phyloP scores from a whole-genome alignment of 495 filamentous ascomycete species.

The Venustampulla echinocandica region DNA sequence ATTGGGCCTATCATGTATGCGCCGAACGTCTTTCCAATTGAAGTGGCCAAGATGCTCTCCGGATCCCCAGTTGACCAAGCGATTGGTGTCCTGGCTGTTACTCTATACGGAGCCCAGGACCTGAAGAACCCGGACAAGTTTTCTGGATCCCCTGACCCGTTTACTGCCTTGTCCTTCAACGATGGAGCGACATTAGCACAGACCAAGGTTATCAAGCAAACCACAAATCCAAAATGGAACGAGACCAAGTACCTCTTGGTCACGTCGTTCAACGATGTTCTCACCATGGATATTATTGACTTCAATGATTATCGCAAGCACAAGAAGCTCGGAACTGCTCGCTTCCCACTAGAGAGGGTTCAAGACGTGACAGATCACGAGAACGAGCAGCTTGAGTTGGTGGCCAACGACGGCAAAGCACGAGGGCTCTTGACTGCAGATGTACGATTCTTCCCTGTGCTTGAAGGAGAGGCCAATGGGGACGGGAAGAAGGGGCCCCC shows the following conservation, averaged over 20 bases:
- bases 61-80: constrained; percentile 90
- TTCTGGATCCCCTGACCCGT: constrained; percentile 87
- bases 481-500: constrained; percentile 70
- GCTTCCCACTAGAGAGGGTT: constrained; percentile 74
- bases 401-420: constrained; percentile 72
- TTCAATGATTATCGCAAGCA: constrained; percentile 95
- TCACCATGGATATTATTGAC: constrained; percentile 79
- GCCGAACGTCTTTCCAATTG: constrained; percentile 95
- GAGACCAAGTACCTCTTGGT: constrained; percentile 94
- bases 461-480: constrained; percentile 60
- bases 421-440: constrained; percentile 74
- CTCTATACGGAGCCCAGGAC: constrained; percentile 80
- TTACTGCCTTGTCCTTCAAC: constrained; percentile 81
- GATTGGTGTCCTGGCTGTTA: constrained; percentile 87
- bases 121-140: constrained; percentile 95
- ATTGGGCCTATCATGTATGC: constrained; percentile 94
- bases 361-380: constrained; percentile 70
- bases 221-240: constrained; percentile 82
- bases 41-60: constrained; percentile 98
- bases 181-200: constrained; percentile 67
- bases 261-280: constrained; percentile 74
- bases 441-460: constrained; percentile 89
- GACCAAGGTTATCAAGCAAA: constrained; percentile 83
- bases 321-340: constrained; percentile 82
- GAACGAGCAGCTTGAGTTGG: constrained; percentile 75